A percentile compares a stretch with the other conserved stretches of the same genome.
These are phyloP conservation scores for Excoecaria agallocha DNA, from an alignment of 345 rosid genomes.

Conservation along the genomic window DNA sequence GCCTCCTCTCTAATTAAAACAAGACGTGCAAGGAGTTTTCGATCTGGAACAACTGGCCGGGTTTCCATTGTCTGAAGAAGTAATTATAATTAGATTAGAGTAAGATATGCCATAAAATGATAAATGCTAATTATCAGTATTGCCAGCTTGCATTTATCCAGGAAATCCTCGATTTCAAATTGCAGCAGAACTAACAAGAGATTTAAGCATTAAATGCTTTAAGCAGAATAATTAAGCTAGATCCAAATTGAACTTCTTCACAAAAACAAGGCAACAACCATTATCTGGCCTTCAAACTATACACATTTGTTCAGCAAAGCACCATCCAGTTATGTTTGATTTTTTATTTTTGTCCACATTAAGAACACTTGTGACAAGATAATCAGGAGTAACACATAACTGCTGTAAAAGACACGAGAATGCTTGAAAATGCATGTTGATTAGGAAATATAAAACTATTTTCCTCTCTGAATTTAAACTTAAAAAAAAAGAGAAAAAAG, in stretches of 20 bases:
- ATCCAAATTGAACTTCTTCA: not conserved
- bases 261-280: not conserved
- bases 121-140: not conserved
- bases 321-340: not conserved
- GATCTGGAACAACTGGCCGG: conserved; percentile 73
- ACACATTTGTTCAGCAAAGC: not conserved
- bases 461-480: not conserved
- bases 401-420: not conserved
- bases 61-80: conserved; percentile 81
- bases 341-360: not conserved
- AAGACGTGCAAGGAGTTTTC: conserved; percentile 81
- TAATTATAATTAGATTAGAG: not conserved
- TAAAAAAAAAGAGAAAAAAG: not conserved
- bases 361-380: not conserved
- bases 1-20: conserved; percentile 95
- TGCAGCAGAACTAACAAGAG: not conserved
- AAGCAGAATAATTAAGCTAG: not conserved
- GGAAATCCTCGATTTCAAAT: not conserved
- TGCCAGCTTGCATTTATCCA: not conserved
- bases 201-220: not conserved
- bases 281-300: not conserved
- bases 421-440: not conserved
- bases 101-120: not conserved
- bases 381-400: not conserved
- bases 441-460: not conserved